These are phyloP conservation scores for Allium cepa DNA, from an alignment of 106 monocot genomes.

Conservation along the genomic window DNA sequence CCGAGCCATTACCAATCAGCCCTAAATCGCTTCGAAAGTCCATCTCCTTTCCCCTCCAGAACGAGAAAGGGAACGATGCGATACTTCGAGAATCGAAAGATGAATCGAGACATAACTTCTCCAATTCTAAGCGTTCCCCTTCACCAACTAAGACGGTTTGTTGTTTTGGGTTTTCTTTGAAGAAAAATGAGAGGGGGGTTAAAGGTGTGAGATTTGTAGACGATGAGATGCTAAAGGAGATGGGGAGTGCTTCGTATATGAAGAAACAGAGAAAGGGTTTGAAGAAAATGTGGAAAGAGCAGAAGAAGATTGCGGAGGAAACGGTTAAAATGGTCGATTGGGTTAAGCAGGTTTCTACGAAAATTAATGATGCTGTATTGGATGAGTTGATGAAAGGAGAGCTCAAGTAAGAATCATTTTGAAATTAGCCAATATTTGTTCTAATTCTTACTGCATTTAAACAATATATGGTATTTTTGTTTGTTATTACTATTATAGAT, in stretches of 20 bases:
- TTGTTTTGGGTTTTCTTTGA: slow-evolving; percentile 35
- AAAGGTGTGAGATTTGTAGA: slow-evolving; percentile 6
- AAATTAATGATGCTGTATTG: slow-evolving; percentile 23
- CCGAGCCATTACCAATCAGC: too few species aligned
- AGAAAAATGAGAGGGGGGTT: slow-evolving; percentile 28
- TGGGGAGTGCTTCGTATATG: slow-evolving; percentile 18
- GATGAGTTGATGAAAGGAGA: slow-evolving; percentile 27
- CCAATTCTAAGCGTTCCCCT: neutral
- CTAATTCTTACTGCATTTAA: too few species aligned
- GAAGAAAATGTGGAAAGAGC: slow-evolving; percentile 36
- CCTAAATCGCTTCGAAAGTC: too few species aligned
- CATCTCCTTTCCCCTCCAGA: neutral
- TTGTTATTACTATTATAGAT: too few species aligned
- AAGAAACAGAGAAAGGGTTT: slow-evolving; percentile 31
- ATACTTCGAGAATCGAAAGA: neutral
- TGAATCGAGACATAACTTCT: neutral
- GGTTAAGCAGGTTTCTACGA: slow-evolving; percentile 31
- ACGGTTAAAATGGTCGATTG: slow-evolving; percentile 36
- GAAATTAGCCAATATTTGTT: too few species aligned
- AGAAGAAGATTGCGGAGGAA: slow-evolving; percentile 32
- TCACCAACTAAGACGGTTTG: slow-evolving; percentile 10
- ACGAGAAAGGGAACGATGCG: neutral
- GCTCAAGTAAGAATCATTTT: slow-evolving; percentile 17
- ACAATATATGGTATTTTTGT: too few species aligned
- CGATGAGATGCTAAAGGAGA: slow-evolving; percentile 17